These are phyloP conservation scores for Pseudogymnoascus sp. DNA, from an alignment of 2,329 filamentous ascomycete species.

Conservation along the genomic window DNA sequence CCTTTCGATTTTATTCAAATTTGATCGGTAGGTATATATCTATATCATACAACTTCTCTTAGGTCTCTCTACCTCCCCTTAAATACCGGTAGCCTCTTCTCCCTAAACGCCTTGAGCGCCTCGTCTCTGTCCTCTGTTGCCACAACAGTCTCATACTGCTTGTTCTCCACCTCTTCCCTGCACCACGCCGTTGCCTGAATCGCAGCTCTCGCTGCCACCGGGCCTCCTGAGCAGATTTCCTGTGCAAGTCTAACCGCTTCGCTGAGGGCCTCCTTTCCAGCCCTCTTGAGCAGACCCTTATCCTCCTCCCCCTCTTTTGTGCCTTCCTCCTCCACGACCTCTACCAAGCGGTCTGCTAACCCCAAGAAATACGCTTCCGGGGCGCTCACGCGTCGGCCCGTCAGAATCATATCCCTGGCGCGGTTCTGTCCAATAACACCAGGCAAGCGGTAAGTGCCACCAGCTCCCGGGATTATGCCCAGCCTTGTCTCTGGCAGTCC, in stretches of 20 bases:
- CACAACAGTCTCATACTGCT: slow-evolving; percentile 78
- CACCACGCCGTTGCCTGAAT: slow-evolving; percentile 70
- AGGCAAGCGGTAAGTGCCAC: slow-evolving; percentile 83
- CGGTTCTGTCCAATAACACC: slow-evolving; percentile 70
- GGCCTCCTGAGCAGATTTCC: slow-evolving; percentile 85
- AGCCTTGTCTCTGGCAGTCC: slow-evolving; percentile 87
- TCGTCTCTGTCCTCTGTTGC: slow-evolving; percentile 81
- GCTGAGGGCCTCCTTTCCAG: slow-evolving; percentile 61
- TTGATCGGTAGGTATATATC: background rate
- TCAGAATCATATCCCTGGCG: slow-evolving; percentile 86
- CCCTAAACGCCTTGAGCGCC: slow-evolving; percentile 76
- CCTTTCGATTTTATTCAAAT: background rate
- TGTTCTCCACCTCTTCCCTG: slow-evolving; percentile 72
- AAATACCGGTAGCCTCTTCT: slow-evolving; percentile 67
- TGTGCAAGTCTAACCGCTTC: slow-evolving; percentile 72
- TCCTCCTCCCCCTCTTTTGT: slow-evolving; percentile 35
- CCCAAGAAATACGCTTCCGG: slow-evolving; percentile 88
- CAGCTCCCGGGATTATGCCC: slow-evolving; percentile 90
- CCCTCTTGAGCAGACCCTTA: slow-evolving; percentile 45
- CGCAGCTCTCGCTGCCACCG: slow-evolving; percentile 72
- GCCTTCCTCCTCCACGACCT: slow-evolving; percentile 55
- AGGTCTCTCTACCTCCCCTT: slow-evolving; percentile 42
- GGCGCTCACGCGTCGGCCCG: slow-evolving; percentile 75
- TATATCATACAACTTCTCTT: background rate
- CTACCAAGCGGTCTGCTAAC: slow-evolving; percentile 81